Evolutionary conservation across 768 basidiomycete genomes (phyloP), one percentile per base, ranked within the genome.

Genomic region (Rhizopogon vesiculosus): DNA sequence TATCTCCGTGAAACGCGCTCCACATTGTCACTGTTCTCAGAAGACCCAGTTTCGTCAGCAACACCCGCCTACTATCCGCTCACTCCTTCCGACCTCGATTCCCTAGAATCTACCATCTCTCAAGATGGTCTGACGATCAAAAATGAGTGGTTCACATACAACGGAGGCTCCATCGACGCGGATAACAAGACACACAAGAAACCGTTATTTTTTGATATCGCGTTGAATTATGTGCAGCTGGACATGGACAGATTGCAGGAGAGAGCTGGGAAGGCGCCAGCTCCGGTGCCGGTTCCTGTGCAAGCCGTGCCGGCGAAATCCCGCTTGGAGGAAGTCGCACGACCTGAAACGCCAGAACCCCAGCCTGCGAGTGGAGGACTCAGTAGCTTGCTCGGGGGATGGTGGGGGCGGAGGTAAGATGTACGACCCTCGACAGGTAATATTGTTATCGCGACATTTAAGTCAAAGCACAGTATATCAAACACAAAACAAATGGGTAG

Each of bases 201-300:
- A 66, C 91, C 92, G 15, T 64, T 93, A 41, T 97, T 98, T 76
- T 97, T 95, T 72, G 91, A 97, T 67, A 89, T 93, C 58, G 94
- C 93, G 16, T 83, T 94, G 63, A 97, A 96, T 71, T 97, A 96
- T 65, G 86, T 92, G 53, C 84, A 89, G 59, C 70, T 93, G 56
- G 90, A 94, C 63, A 87, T 94, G 84, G 88, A 91, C 44, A 74
- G 81, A 50, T 70, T 97, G 56, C 72, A 84, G 63, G 80, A 78
- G 56, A 76, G 87, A 16, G 89, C 87, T 3, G 93, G 93, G 1
- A 86, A 84, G 72, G 67, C 68, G 12, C 53, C 71, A 2, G 60
- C 62, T 7, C 55, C 66, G 44, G 59, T 64, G 5, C 54, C 61
- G 42, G 55, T 57, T 19, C 55, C 60, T 7, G 63, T 59, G 6